Evolutionary conservation across 441 rosid genomes (phyloP).

Genomic region (Populus hybrid): DNA sequence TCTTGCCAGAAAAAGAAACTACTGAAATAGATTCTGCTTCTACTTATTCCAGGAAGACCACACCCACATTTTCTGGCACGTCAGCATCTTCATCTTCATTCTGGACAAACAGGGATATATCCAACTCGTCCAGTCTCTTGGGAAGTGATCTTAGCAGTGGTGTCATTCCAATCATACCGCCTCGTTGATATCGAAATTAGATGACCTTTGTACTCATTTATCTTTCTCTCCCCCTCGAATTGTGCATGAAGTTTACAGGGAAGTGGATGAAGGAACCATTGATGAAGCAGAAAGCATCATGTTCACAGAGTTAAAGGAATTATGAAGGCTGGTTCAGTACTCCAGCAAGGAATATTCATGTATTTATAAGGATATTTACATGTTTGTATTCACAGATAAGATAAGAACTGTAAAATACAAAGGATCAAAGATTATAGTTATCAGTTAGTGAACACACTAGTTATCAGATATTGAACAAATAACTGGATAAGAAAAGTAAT

Average conservation of each 20-base stretch:
- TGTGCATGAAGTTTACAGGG: neutral
- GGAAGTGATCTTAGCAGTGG: slow-evolving; percentile 83
- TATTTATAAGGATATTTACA: too few relatives aligned
- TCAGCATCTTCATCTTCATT: slow-evolving; percentile 45
- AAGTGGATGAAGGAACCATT: too few relatives aligned
- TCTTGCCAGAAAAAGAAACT: slow-evolving; percentile 37
- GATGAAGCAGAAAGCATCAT: too few relatives aligned
- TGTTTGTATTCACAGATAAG: too few relatives aligned
- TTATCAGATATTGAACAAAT: too few relatives aligned
- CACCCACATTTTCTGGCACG: slow-evolving; percentile 21
- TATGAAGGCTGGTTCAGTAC: too few relatives aligned
- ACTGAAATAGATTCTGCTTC: slow-evolving; percentile 18
- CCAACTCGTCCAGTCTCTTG: slow-evolving; percentile 33
- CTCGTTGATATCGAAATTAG: slow-evolving; percentile 36
- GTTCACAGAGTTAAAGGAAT: too few relatives aligned
- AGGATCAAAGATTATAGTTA: too few relatives aligned
- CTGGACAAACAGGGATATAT: slow-evolving; percentile 27
- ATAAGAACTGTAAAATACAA: too few relatives aligned
- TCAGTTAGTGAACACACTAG: too few relatives aligned
- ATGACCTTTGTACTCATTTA: neutral
- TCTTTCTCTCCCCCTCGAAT: neutral
- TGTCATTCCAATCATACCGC: slow-evolving; percentile 45
- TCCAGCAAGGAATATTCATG: too few relatives aligned
- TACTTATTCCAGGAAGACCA: neutral
- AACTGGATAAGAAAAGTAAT: too few relatives aligned